phyloP scores from a whole-genome alignment of 495 filamentous ascomycete species.

The Tuber melanosporum region DNA sequence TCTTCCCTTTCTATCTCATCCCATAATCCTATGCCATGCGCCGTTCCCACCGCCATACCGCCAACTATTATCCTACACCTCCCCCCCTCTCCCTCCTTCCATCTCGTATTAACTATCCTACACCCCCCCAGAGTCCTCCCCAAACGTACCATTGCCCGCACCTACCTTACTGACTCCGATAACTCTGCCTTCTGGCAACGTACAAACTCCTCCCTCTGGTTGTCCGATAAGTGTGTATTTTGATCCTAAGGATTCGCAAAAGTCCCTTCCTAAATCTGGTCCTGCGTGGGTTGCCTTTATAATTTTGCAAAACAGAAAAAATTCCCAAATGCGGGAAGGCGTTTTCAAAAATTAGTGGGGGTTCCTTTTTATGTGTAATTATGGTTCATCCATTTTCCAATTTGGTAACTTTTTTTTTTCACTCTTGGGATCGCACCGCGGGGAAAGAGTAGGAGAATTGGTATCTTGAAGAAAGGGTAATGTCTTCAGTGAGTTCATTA shows the following conservation, averaged over 20 bases:
- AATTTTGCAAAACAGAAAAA: not conserved
- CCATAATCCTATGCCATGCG: not conserved
- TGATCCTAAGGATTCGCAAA: not conserved
- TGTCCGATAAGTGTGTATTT: not conserved
- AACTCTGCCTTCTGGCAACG: not conserved
- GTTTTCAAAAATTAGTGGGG: slow-evolving; percentile 2
- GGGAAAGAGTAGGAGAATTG: not conserved
- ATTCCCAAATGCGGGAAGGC: not conserved
- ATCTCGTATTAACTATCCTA: not conserved
- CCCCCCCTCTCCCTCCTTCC: not conserved
- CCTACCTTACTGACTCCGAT: not conserved
- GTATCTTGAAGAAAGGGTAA: slow-evolving; percentile 5
- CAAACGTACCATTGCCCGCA: not conserved
- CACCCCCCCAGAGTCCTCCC: not conserved
- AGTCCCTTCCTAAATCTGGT: slow-evolving; percentile 1
- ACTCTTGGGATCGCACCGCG: slow-evolving; percentile 2
- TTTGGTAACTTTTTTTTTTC: not conserved
- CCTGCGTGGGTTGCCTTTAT: not conserved
- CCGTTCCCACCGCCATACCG: no score
- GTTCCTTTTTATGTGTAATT: not conserved
- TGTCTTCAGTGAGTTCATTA: slow-evolving; percentile 5
- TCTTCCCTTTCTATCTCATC: not conserved
- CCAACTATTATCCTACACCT: not conserved
- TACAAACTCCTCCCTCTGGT: not conserved
- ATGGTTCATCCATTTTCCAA: not conserved